Evolutionary conservation across 192 early-diverging fungal genomes (phyloP), one percentile per base, ranked within the genome.

Genomic region (Coemansia nantahalensis): DNA sequence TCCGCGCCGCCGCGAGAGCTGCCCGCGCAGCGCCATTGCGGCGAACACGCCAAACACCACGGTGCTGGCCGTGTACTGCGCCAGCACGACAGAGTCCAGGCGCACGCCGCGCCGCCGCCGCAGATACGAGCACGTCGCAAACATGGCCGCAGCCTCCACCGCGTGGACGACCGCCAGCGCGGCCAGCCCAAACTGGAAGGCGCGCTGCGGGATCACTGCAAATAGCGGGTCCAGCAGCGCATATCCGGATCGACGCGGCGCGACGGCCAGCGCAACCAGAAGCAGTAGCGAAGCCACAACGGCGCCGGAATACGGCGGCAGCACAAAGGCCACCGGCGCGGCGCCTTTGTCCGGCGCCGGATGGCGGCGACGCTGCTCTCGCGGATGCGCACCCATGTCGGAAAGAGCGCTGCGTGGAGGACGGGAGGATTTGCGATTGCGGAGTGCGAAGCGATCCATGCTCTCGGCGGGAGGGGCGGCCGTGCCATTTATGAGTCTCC

Each of bases 11-110:
- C 17, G 14, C 14, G n/a, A 12, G 17, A 34, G 17, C 24, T 55
- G 34, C 16, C 53, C 10, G 2, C 5, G 37, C 6, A 55, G 31
- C 33, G 16, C 42, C 0, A 14, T 39, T 8, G 21, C 53, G 3
- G 53, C n/a, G 19, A 55, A 45, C 15, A 46, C 11, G 12, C 35
- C 53, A 55, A 55, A 45, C 4, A 55, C 43, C 32, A 45, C 33
- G 17, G 53, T 39, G 35, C 53, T 55, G 7, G 16, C 22, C 12
- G 43, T 17, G 18, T 45, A 55, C 24, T 38, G 21, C 16, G 30
- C 16, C 11, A 36, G 32, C 19, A 34, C 28, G 5, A 12, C 7
- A 8, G 11, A 4, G 24, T 21, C 26, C 42, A 55, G 7, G 6
- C 14, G 24, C 16, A 16, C 34, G 10, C 24, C 23, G n/a, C n/a